Base-by-base conservation (phyloP, 2,329 filamentous ascomycete genomes). In the Neofusicoccum cordaticola region DNA sequence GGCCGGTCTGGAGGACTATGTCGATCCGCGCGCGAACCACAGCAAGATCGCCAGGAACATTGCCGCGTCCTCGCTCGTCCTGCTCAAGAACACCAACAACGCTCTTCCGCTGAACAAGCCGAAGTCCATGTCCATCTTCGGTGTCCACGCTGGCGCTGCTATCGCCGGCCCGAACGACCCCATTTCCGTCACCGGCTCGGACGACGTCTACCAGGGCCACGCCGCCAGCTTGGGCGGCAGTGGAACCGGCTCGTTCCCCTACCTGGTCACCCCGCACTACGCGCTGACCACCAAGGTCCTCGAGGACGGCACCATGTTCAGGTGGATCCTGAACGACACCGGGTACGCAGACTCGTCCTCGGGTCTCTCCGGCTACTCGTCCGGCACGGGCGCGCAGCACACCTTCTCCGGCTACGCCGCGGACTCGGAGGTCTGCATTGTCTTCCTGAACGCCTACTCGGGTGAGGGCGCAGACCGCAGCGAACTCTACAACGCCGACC, bases 81-180 rank as follows among this genome's bases (percentile, higher is more conserved):
- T 80, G 7, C 68, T 85, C 15, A 85, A 85, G 73, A 87, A 87
- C 63, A 71, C 69, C 1, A 78, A 79, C 8, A 74, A 77, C 8
- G 72, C 81, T 2, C 76, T 87, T 1, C 85, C 85, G 0, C 73
- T 90, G 7, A 81, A 81, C 62, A 81, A 79, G 62, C 82, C 83
- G 6, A 77, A 74, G 52, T 79, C 78, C 37, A 79, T 85, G 52
- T 78, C 76, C 2, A 73, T 85, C 1, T 83, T 84, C 64, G 83
- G 83, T 1, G 81, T 82, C 62, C 80, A 81, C 67, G 81, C 81
- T 37, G 76, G 74, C 12, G 77, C 80, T 57, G 67, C 74, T 70
- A 82, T 86, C 68, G 78, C 79, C 27, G 87, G 87, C 15, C 74
- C 78, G 13, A 80, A 80, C 41, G 73, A 75, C 45, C 66, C 66